Base-by-base conservation (phyloP, 1,284 basidiomycete species). In the Anthracocystis walkeri region DNA sequence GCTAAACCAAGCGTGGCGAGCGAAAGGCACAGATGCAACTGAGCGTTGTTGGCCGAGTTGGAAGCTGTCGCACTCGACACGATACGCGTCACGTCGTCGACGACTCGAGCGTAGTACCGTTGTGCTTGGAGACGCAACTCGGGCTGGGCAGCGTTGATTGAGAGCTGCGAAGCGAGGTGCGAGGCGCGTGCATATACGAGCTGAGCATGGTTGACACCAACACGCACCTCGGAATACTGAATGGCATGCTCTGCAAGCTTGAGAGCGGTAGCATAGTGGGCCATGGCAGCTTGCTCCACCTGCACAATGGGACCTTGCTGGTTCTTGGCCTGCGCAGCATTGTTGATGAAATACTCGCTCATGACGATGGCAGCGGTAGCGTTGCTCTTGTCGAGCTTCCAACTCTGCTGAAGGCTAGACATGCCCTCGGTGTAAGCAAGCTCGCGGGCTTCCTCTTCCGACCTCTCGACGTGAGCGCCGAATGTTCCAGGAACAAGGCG, bases 201-300 rank as follows among this genome's bases (percentile, higher is more conserved):
- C 64, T 73, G 74, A 10, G 81, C 82, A 35, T 83, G 77, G 33
- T 77, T 61, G 51, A 81, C 64, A 35, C 78, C 74, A 11, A 72
- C 45, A n/a, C 73, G 60, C 2, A 74, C 64, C 57, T 85, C 83
- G 18, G 83, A 80, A 23, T 82, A 84, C 69, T 85, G 83, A 52
- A 84, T 71, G 8, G 83, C 82, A 35, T 84, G 82, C 48, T 85
- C 83, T 40, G 75, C 77, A 5, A 85, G 75, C 71, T 84, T 85
- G 58, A 84, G 72, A 7, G 83, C 82, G 40, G 75, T 74, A 16
- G 58, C 65, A 31, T 80, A 81, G 62, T 78, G 55, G 12, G 69
- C 57, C 57, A 67, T 73, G 33, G 67, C 71, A 40, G 73, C 61
- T 23, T 67, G 69, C 49, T 75, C 68, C 29, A 41, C 54, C 21